phyloP scores from a whole-genome alignment of 148 eudicot species.

The Arbutus unedo region DNA sequence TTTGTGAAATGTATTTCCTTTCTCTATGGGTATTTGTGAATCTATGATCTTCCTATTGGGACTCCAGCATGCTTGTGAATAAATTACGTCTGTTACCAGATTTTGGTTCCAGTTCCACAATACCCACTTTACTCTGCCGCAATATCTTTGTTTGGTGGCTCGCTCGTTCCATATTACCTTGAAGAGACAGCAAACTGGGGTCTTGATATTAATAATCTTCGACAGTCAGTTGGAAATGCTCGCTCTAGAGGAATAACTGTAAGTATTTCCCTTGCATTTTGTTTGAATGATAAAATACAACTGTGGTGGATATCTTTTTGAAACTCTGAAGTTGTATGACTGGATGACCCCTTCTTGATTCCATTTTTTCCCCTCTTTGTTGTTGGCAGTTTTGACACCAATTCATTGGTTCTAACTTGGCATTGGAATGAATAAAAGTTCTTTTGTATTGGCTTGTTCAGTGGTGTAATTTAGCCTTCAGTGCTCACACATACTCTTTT shows the following conservation, averaged over 20 bases:
- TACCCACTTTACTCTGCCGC: slow-evolving; percentile 98
- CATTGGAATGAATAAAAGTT: not conserved
- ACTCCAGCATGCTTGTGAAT: slow-evolving; percentile 6
- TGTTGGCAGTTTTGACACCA: not conserved
- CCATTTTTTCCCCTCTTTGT: not conserved
- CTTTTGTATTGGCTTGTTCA: not conserved
- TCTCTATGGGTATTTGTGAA: not conserved
- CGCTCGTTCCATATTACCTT: slow-evolving; percentile 94
- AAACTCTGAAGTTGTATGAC: not conserved
- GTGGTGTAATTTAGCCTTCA: not conserved
- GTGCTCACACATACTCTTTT: not conserved
- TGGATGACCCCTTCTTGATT: not conserved
- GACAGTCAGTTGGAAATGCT: slow-evolving; percentile 68
- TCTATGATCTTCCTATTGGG: not conserved
- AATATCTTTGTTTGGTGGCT: slow-evolving; percentile 80
- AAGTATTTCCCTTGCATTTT: slow-evolving; percentile 29
- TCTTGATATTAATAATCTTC: slow-evolving; percentile 81
- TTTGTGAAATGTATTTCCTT: not conserved
- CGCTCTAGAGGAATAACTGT: slow-evolving; percentile 83
- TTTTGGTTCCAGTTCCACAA: slow-evolving; percentile 97
- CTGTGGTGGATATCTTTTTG: not conserved
- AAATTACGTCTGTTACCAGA: slow-evolving; percentile 34
- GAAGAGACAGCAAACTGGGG: slow-evolving; percentile 99
- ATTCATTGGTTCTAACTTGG: not conserved
- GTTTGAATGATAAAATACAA: not conserved